Percentiles rank a stretch among this genome's conserved stretches.
Evolutionary conservation across 2,329 filamentous ascomycete genomes (phyloP).

Genomic region (Verticillium zaregamsianum): DNA sequence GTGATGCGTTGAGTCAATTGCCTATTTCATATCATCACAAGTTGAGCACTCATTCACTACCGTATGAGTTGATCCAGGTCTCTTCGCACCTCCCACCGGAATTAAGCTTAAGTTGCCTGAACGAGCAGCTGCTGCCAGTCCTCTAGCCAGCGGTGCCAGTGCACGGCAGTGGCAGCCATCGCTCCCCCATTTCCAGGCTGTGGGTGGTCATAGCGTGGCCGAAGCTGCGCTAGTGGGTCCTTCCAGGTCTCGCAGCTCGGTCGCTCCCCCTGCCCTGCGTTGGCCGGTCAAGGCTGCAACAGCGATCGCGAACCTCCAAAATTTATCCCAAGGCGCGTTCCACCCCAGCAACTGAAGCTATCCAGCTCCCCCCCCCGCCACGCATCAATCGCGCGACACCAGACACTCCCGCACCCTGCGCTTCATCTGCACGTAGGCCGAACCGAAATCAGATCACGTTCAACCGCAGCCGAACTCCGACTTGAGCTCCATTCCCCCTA

Average conservation of each 20-base stretch:
- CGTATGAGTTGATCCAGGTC: too few relatives aligned
- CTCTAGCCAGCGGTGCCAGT: neutral
- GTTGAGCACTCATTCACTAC: too few relatives aligned
- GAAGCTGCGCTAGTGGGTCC: neutral
- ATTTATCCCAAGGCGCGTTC: slow-evolving; percentile 13
- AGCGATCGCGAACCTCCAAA: slow-evolving; percentile 14
- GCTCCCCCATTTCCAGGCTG: neutral
- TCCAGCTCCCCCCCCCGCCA: neutral
- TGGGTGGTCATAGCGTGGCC: neutral
- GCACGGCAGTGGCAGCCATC: neutral
- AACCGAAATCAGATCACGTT: neutral
- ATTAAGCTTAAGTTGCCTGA: too few relatives aligned
- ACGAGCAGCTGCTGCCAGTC: too few relatives aligned
- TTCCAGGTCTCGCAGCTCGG: neutral
- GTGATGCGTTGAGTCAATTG: too few relatives aligned
- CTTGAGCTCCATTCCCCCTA: neutral
- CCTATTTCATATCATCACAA: too few relatives aligned
- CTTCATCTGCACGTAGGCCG: neutral
- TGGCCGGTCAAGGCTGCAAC: slow-evolving; percentile 5
- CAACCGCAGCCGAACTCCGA: neutral
- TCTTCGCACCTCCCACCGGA: too few relatives aligned
- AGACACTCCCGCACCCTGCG: neutral
- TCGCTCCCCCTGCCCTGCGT: slow-evolving; percentile 7
- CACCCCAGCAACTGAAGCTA: slow-evolving; percentile 2
- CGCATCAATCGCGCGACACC: neutral